Conservation (phyloP, 768 basidiomycete species). For the Clathrus columnatus region DNA sequence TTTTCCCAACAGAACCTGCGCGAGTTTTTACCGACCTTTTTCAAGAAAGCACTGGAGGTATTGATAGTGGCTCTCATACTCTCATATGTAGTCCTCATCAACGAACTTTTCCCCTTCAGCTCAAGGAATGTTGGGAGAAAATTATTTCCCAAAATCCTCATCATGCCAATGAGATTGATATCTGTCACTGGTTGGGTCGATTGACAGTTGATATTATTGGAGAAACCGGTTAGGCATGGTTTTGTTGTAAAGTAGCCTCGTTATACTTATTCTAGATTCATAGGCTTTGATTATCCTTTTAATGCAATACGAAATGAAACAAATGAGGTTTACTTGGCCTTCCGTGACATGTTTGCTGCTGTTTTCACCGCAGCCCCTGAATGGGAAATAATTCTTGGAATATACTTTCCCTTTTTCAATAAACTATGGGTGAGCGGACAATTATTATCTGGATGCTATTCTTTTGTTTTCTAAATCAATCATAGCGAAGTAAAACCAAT, state of each 20-base stretch:
- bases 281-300: slow-evolving; percentile 84
- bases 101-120: slow-evolving; percentile 17
- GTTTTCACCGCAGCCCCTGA: slow-evolving; percentile 49
- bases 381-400: slow-evolving; percentile 37
- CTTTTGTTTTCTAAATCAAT: background rate
- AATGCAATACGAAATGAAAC: slow-evolving; percentile 72
- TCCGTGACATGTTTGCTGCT: slow-evolving; percentile 78
- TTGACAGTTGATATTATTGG: slow-evolving; percentile 90
- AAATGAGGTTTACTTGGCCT: slow-evolving; percentile 69
- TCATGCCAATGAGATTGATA: slow-evolving; percentile 45
- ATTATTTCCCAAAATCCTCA: slow-evolving; percentile 5
- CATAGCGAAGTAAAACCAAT: slow-evolving; percentile 45
- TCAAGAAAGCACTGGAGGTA: slow-evolving; percentile 56
- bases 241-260: background rate
- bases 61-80: slow-evolving; percentile 18
- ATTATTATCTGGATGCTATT: slow-evolving; percentile 3
- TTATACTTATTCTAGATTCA: background rate
- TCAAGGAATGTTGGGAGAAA: slow-evolving; percentile 16
- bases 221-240: slow-evolving; percentile 52
- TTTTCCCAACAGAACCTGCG: slow-evolving; percentile 75
- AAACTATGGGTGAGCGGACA: slow-evolving; percentile 43
- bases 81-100: background rate
- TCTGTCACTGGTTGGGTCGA: slow-evolving; percentile 73
- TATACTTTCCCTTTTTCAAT: slow-evolving; percentile 52
- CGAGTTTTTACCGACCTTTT: slow-evolving; percentile 62